These are phyloP conservation scores for Bipolaris cookei DNA, from an alignment of 2,329 filamentous ascomycete species.

Conservation along the genomic window DNA sequence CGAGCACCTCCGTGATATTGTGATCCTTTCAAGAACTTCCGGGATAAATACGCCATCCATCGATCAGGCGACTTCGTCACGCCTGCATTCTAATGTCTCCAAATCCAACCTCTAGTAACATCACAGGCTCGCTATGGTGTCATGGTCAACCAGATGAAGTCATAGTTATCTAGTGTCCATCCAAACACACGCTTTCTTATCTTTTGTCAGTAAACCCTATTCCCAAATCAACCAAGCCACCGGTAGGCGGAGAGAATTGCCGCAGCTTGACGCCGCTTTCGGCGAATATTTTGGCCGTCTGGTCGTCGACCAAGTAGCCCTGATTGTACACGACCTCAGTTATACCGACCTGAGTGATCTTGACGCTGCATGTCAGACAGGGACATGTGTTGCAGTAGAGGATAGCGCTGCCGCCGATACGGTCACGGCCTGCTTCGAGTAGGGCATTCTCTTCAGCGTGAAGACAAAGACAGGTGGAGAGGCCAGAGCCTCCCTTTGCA, in stretches of 20 bases:
- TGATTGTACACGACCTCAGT: conserved; percentile 93
- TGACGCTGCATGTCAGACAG: conserved; percentile 96
- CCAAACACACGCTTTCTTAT: too few relatives aligned
- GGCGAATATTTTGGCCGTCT: conserved; percentile 79
- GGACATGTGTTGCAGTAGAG: conserved; percentile 97
- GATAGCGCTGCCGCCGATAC: conserved; percentile 80
- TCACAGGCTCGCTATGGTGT: background rate
- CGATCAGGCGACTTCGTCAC: background rate
- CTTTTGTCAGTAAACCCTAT: conserved; percentile 6
- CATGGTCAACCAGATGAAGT: background rate
- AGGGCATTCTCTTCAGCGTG: conserved; percentile 98
- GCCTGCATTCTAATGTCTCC: background rate
- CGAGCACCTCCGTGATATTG: background rate
- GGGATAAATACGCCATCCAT: background rate
- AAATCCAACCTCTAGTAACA: background rate
- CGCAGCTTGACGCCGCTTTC: conserved; percentile 83
- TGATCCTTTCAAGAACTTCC: background rate
- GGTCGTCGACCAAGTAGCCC: conserved; percentile 89
- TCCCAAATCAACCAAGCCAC: conserved; percentile 42
- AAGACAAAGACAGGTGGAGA: conserved; percentile 92
- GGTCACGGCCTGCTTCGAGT: conserved; percentile 88
- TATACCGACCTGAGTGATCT: conserved; percentile 96
- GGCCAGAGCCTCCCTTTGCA: conserved; percentile 70
- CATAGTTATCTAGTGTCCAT: too few relatives aligned
- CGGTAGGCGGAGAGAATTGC: conserved; percentile 74